A percentile compares a stretch with the other conserved stretches of the same genome.
Conservation (phyloP, 495 filamentous ascomycete species). For the Neurospora sp. region DNA sequence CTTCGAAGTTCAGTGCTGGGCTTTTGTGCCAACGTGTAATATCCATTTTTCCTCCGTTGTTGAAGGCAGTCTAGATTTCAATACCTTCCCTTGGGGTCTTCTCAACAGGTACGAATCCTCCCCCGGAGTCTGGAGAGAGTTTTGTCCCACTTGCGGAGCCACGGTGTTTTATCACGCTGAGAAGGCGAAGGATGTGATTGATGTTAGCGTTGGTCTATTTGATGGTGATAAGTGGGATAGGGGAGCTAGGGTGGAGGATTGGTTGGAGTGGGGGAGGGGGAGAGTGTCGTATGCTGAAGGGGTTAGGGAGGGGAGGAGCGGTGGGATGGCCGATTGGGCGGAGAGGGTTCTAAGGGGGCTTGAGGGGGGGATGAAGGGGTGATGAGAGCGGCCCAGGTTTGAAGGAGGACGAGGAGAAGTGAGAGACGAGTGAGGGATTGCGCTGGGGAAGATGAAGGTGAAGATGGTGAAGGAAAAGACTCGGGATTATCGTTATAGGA, state of each 20-base stretch:
- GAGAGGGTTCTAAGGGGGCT: slow-evolving; percentile 22
- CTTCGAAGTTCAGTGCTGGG: slow-evolving; percentile 60
- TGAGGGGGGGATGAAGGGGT: slow-evolving; percentile 13
- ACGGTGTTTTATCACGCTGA: slow-evolving; percentile 57
- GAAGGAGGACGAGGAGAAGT: slow-evolving; percentile 13
- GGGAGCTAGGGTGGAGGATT: slow-evolving; percentile 46
- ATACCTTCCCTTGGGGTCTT: slow-evolving; percentile 21
- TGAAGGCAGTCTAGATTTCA: slow-evolving; percentile 31
- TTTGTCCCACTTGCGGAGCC: slow-evolving; percentile 55
- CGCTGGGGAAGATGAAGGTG: not conserved
- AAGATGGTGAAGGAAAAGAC: not conserved
- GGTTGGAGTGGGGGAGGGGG: slow-evolving; percentile 50
- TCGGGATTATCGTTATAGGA: too few relatives aligned
- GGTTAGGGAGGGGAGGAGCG: slow-evolving; percentile 32
- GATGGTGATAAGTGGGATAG: slow-evolving; percentile 23
- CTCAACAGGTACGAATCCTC: slow-evolving; percentile 47
- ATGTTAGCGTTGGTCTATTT: slow-evolving; percentile 55
- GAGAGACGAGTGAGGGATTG: not conserved
- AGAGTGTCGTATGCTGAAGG: slow-evolving; percentile 54
- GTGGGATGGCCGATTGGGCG: slow-evolving; percentile 25
- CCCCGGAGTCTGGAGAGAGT: slow-evolving; percentile 46
- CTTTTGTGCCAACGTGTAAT: slow-evolving; percentile 53
- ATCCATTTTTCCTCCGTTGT: slow-evolving; percentile 32
- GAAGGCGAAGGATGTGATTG: slow-evolving; percentile 47
- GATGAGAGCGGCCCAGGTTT: slow-evolving; percentile 9